A percentile compares a stretch with the other conserved stretches of the same genome.
phyloP scores from a whole-genome alignment of 2,329 filamentous ascomycete species.

The Laburnicola sp. region DNA sequence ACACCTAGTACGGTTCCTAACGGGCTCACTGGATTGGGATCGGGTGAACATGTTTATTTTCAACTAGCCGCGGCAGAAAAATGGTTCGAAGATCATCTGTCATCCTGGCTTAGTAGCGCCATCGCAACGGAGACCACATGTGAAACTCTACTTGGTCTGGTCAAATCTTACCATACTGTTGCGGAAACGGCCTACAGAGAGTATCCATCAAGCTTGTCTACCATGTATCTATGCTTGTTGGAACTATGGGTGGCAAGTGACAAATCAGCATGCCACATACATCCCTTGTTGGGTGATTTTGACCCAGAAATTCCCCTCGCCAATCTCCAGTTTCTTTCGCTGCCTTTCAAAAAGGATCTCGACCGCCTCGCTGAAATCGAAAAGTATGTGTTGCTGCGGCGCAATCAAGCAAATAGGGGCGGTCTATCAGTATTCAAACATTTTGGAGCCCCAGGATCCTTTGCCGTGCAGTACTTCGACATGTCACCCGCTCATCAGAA shows the following conservation, averaged over 20 bases:
- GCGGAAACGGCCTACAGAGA: slow-evolving; percentile 38
- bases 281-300: slow-evolving; percentile 53
- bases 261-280: slow-evolving; percentile 45
- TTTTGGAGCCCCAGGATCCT: slow-evolving; percentile 47
- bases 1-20: slow-evolving; percentile 11
- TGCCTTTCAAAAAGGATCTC: slow-evolving; percentile 53
- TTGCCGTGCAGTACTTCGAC: slow-evolving; percentile 55
- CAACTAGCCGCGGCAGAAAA: slow-evolving; percentile 50
- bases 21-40: neutral
- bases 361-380: slow-evolving; percentile 52
- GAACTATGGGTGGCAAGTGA: slow-evolving; percentile 65
- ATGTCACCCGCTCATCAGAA: slow-evolving; percentile 48
- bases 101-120: slow-evolving; percentile 43
- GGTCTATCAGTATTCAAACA: slow-evolving; percentile 44
- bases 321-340: slow-evolving; percentile 51
- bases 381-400: slow-evolving; percentile 49
- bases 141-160: neutral
- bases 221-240: slow-evolving; percentile 59
- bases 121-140: slow-evolving; percentile 26
- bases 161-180: neutral
- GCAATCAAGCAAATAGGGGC: slow-evolving; percentile 12
- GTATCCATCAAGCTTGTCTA: neutral
- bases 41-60: slow-evolving; percentile 21
- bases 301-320: slow-evolving; percentile 48
- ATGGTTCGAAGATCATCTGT: slow-evolving; percentile 52